These are phyloP conservation scores for Leccinum sublutescens DNA, from an alignment of 768 basidiomycete species.

Conservation along the genomic window DNA sequence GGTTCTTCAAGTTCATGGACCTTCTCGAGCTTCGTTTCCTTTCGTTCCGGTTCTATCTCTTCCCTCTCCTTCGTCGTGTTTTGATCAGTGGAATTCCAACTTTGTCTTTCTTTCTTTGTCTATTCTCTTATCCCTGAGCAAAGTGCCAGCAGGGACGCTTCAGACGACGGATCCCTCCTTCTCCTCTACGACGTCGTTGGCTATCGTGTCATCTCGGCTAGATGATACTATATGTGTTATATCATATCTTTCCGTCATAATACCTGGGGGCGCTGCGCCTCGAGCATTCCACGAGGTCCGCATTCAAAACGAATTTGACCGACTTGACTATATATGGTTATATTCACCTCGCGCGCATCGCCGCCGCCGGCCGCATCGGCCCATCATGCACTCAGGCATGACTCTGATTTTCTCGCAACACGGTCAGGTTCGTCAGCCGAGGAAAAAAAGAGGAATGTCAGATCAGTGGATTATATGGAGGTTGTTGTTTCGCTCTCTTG, in stretches of 20 bases:
- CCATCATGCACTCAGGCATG: neutral
- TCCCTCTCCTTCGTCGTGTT: neutral
- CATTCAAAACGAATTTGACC: neutral
- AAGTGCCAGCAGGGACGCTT: neutral
- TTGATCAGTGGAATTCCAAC: neutral
- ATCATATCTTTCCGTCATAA: neutral
- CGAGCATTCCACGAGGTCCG: conserved; percentile 30
- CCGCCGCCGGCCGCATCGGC: neutral
- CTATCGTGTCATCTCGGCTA: conserved; percentile 23
- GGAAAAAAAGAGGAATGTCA: neutral
- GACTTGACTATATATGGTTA: conserved; percentile 23
- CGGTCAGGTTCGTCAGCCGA: neutral
- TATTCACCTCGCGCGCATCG: conserved; percentile 13
- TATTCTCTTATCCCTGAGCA: conserved; percentile 4
- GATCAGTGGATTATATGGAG: neutral
- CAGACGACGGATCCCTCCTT: neutral
- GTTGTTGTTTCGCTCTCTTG: neutral
- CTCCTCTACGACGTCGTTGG: neutral
- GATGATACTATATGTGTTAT: conserved; percentile 14
- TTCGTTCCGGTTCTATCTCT: neutral
- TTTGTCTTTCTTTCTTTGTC: neutral
- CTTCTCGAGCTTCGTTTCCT: neutral
- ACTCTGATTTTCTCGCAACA: neutral
- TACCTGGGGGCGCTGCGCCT: conserved; percentile 14
- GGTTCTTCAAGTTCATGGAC: neutral